Evolutionary conservation across 192 early-diverging fungal species (phyloP), one percentile per base, ranked within the genome.

Genomic region (Entrophospora sp.): DNA sequence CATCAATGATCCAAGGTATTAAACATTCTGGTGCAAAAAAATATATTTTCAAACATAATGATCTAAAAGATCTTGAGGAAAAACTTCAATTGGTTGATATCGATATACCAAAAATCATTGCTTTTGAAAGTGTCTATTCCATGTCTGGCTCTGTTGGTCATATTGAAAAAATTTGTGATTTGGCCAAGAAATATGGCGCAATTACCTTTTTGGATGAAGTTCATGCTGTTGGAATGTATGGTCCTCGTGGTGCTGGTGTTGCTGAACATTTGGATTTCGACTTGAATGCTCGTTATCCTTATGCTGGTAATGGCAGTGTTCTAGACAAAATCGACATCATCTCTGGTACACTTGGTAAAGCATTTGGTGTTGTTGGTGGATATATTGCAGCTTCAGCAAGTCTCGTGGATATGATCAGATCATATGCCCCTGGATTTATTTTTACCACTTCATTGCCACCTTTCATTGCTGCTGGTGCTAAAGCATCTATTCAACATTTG

Each of bases 151-250:
- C 91, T 7, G 89, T 97, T 32, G 93, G 92, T 14, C 91, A 88
- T 63, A 95, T 95, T 69, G 84, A 90, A 43, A 88, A 91, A 49
- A 95, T 97, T 68, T 89, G 85, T 66, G 79, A 82, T 36, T 75
- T 97, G 37, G 93, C 95, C 56, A 88, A 87, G 40, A 94, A 95
- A 78, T 97, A 97, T 77, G 91, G 91, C 49, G 95, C 95, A 46
- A 89, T 97, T 66, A 97, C 95, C 27, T 97, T 95, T 81, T 75
- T 95, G 42, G 95, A 97, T 69, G 93, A 97, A 73, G 95, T 97
- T 31, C 95, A 97, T 66, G 93, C 95, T n/a, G 95, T 97, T n/a
- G 95, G 95, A 63, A 95, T 97, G 93, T 97, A 97, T 71, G 95
- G 95, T 8, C 81, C 86, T 16, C 86, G 87, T 59, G 95, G 93